Conservation (phyloP, 2,329 filamentous ascomycete species). For the Paracorniculantispora psalliotae region DNA sequence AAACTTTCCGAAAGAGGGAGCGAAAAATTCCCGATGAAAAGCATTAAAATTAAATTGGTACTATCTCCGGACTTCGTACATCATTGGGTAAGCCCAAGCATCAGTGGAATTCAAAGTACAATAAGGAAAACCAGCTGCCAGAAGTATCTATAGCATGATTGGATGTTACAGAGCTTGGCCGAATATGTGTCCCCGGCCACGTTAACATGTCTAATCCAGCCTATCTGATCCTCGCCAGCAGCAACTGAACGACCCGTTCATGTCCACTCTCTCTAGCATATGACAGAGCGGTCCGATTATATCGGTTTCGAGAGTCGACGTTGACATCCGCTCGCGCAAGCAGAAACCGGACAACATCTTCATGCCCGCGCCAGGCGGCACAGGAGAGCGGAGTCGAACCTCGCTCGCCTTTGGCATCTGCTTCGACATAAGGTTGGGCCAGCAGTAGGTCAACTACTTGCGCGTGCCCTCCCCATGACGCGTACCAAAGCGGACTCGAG, state of each 20-base stretch:
- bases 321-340: neutral
- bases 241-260: neutral
- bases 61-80: too few species aligned
- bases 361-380: neutral
- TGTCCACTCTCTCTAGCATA: neutral
- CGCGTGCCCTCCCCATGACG: neutral
- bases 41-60: too few species aligned
- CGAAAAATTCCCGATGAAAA: too few species aligned
- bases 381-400: neutral
- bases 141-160: too few species aligned
- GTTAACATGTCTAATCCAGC: too few species aligned
- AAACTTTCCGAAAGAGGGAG: too few species aligned
- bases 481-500: neutral
- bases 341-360: neutral
- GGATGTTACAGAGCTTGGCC: too few species aligned
- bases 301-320: neutral
- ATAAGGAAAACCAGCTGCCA: too few species aligned
- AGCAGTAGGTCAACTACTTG: neutral
- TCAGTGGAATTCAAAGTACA: too few species aligned
- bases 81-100: too few species aligned
- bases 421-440: neutral
- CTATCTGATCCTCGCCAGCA: neutral
- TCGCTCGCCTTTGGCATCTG: neutral
- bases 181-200: too few species aligned
- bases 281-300: neutral